Evolutionary conservation across 768 basidiomycete genomes (phyloP).

Genomic region (Termitomyces sp.): DNA sequence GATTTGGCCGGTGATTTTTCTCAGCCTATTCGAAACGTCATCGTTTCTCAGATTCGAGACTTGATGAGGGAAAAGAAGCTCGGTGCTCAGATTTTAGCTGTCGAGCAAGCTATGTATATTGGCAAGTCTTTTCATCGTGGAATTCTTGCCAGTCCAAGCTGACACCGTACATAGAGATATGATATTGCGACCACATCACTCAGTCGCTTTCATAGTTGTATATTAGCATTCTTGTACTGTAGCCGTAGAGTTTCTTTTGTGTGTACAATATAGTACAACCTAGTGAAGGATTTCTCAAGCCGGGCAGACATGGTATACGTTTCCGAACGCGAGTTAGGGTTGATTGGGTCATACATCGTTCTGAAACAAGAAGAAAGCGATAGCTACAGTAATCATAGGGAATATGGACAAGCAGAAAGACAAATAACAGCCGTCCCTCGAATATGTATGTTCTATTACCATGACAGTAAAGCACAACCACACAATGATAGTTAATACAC

Average conservation of each 20-base stretch:
- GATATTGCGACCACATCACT: constrained; percentile 11
- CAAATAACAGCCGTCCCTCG: constrained; percentile 20
- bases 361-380: constrained; percentile 17
- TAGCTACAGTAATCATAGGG: constrained; percentile 19
- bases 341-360: constrained; percentile 12
- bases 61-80: constrained; percentile 57
- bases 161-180: constrained; percentile 26
- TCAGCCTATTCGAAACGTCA: constrained; percentile 55
- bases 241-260: constrained; percentile 27
- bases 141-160: not conserved
- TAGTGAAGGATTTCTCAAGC: not conserved
- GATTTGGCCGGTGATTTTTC: constrained; percentile 42
- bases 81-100: constrained; percentile 66
- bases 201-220: constrained; percentile 19
- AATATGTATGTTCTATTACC: constrained; percentile 31
- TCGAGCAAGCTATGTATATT: constrained; percentile 77
- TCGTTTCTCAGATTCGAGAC: constrained; percentile 65
- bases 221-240: constrained; percentile 32
- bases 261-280: constrained; percentile 1
- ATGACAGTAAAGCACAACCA: constrained; percentile 6
- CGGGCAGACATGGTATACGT: not conserved
- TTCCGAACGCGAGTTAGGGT: not conserved
- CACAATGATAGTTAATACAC: constrained; percentile 1
- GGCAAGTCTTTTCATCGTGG: constrained; percentile 38
- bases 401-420: constrained; percentile 20